Evolutionary conservation across 108 stramenopile genomes (phyloP).

Genomic region (Pseudonitzschia multiseries): DNA sequence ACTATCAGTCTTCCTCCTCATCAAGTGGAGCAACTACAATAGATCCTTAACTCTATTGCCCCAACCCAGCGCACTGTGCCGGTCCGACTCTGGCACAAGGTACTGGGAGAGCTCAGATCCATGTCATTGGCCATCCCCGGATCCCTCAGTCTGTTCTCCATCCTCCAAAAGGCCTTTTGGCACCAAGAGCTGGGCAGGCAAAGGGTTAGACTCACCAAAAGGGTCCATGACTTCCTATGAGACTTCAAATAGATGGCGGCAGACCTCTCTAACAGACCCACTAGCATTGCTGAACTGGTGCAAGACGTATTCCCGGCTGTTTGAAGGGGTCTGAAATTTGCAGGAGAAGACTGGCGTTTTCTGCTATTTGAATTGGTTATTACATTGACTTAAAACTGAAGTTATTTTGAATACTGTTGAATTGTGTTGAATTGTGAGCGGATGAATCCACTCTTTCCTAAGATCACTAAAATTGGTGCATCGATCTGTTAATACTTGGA

Average conservation of each 20-base stretch:
- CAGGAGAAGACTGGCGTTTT: too few relatives aligned
- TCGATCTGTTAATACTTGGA: too few relatives aligned
- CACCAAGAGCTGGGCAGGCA: too few relatives aligned
- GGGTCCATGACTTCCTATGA: too few relatives aligned
- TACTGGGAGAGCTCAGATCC: conserved; percentile 25
- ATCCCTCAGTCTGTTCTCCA: conserved; percentile 33
- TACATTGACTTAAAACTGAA: too few relatives aligned
- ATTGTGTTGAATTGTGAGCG: too few relatives aligned
- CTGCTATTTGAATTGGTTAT: too few relatives aligned
- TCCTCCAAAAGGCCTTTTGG: conserved; percentile 43
- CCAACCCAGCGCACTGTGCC: neutral
- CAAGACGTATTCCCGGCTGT: conserved; percentile 10
- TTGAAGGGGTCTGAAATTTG: too few relatives aligned
- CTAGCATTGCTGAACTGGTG: conserved; percentile 40
- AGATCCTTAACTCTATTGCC: conserved; percentile 16
- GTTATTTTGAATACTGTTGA: too few relatives aligned
- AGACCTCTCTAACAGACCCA: conserved; percentile 24
- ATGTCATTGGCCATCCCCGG: conserved; percentile 27
- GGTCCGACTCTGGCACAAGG: conserved; percentile 21
- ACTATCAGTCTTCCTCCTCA: conserved; percentile 32
- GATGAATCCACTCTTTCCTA: too few relatives aligned
- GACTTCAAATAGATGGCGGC: conserved; percentile 28
- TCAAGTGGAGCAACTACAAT: conserved; percentile 28
- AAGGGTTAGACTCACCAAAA: too few relatives aligned
- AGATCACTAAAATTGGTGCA: too few relatives aligned